Evolutionary conservation across 2,329 filamentous ascomycete genomes (phyloP).

Genomic region (Hansfordia pulvinata): DNA sequence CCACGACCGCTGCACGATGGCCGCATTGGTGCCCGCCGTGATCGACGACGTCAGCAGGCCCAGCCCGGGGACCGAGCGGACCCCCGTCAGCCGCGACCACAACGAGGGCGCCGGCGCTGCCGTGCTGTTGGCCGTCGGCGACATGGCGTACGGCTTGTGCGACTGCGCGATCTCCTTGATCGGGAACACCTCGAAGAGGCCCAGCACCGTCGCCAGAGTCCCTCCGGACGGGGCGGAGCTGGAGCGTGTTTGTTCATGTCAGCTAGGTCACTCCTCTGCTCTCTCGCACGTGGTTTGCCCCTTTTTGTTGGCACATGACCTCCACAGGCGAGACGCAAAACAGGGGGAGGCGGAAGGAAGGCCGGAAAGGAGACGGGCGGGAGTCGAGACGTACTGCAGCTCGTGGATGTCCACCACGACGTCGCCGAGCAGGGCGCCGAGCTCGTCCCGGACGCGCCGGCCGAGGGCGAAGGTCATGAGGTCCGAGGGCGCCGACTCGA

Average conservation of each 20-base stretch:
- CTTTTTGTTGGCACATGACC: too few relatives aligned
- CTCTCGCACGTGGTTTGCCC: too few relatives aligned
- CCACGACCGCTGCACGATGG: constrained; percentile 49
- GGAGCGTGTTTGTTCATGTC: too few relatives aligned
- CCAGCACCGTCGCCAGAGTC: constrained; percentile 54
- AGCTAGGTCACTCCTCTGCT: too few relatives aligned
- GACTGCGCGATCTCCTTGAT: constrained; percentile 31
- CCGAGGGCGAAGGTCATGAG: constrained; percentile 41
- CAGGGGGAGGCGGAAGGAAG: too few relatives aligned
- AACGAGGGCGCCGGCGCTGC: constrained; percentile 19
- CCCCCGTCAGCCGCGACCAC: constrained; percentile 32
- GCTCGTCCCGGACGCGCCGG: constrained; percentile 31
- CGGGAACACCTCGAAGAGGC: constrained; percentile 37
- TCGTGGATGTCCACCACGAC: constrained; percentile 35
- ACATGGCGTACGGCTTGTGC: constrained; percentile 38
- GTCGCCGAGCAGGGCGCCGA: constrained; percentile 35
- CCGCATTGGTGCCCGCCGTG: constrained; percentile 32
- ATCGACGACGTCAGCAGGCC: constrained; percentile 42
- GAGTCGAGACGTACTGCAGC: constrained; percentile 19
- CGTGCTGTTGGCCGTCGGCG: constrained; percentile 35
- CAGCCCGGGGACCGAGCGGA: constrained; percentile 32
- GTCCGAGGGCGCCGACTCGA: constrained; percentile 51
- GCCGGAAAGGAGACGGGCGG: too few relatives aligned
- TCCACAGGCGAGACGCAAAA: too few relatives aligned
- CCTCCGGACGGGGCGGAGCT: constrained; percentile 46